Evolutionary conservation across 202 grass and related monocot genomes (phyloP), one percentile per base, ranked within the genome.

Genomic region (Setaria viridis): DNA sequence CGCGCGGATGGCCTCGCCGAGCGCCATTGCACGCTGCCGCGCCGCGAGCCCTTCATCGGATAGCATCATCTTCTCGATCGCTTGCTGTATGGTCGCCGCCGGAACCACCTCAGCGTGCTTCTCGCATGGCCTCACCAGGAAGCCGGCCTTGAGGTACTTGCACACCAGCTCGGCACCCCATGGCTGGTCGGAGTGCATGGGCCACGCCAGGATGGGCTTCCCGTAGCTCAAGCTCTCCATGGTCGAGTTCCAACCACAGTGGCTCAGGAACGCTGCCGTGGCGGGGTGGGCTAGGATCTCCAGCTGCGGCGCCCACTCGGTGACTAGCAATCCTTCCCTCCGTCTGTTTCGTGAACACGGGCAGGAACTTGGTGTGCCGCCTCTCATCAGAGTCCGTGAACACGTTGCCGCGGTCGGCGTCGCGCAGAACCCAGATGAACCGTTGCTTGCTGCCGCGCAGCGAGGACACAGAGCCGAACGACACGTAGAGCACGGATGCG

Each of bases 191-290:
- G 48, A 87, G 57, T 91, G 94, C 90, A 96, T 91, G 3, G 94
- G 87, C 91, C 91, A 91, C 15, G 91, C 86, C 14, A 93, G 80
- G 17, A 93, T 82, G 6, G 87, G 93, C 69, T 90, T 85, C 46
- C 91, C 91, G 25, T 89, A 70, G 84, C 87, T 91, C 34, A 93
- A 51, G 67, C 89, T 93, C 80, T 98, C 91, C 62, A 91, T 17
- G 75, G 87, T 90, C 3, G 93, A 98, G 81, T 98, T 98, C 95
- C 93, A 98, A 4, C 91, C 91, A 33, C 95, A 94, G 66, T 95
- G 95, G 45, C 91, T 98, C 87, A 95, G 60, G 87, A 98, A 98
- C 15, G 80, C 91, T 4, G 73, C 87, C 0, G 79, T 93, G 19
- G 91, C 83, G 14, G 21, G 30, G 78, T 92, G 93, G 37, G 87